Base-by-base conservation (phyloP, 169 alveolate species). In the Amoebophrya sp. region DNA sequence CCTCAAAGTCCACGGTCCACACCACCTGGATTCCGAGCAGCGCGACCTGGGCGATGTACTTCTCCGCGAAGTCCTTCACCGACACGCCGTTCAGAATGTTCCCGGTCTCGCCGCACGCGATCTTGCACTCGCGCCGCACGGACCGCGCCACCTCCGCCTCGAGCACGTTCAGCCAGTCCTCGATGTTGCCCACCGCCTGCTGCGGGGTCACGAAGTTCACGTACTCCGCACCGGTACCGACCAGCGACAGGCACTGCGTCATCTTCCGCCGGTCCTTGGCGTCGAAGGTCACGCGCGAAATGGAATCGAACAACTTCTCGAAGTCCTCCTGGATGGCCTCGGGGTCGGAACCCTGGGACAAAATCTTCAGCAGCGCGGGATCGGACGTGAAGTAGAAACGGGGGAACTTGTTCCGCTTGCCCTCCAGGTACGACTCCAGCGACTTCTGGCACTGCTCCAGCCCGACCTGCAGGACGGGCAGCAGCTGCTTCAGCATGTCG, bases 381-480 rank as follows among this genome's bases (percentile, higher is more conserved):
- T 98, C 97, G 18, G 99, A 97, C 77, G 97, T 98, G 94, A 98
- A 98, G 95, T 98, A 98, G 95, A 98, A 98, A 53, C 99, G 96
- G 92, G 99, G 99, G 96, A 98, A 98, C 95, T 97, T 97, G 94
- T 98, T 98, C 94, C 99, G 96, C 96, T 98, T 98, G 53, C 98
- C 97, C 94, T 98, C 99, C 90, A 98, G 94, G 95, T 98, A 98
- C 66, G 97, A 97, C 94, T 98, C 99, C 89, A 98, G 94, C 54
- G 98, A 97, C 96, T 97, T 98, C 93, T 98, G 98, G 92, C 99
- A 98, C 93, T 96, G 97, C 95, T 98, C 99, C 83, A 97, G 96
- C 39, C 97, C 98, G 94, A 95, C 97, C 91, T 97, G 96, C 91
- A 98, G 95, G 90, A 96, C 96, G 39, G 98, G 98, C 89, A 98